Conservation (phyloP, 352 stramenopile genomes). For the Pythium sukuiense region DNA sequence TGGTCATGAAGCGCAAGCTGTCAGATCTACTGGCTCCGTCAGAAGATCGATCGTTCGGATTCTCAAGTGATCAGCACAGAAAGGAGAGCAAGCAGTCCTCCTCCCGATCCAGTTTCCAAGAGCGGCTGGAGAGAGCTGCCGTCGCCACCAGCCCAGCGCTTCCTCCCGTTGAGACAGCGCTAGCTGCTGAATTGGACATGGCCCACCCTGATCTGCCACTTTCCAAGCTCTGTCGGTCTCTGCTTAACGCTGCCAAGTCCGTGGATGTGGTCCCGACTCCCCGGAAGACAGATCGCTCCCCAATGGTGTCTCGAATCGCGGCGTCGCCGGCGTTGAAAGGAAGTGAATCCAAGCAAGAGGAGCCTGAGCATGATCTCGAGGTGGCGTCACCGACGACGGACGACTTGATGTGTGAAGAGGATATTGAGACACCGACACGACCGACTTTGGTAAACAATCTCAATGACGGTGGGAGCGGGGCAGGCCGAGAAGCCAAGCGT, state of each 20-base stretch:
- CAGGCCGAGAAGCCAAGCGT: conserved; percentile 6
- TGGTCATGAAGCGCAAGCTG: conserved; percentile 22
- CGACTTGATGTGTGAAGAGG: conserved; percentile 64
- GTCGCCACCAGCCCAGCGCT: conserved; percentile 10
- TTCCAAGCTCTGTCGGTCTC: conserved; percentile 50
- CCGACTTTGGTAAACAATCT: not conserved
- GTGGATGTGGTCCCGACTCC: conserved; percentile 39
- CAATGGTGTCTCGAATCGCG: not conserved
- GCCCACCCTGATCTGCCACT: conserved; percentile 24
- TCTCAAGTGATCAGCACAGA: not conserved
- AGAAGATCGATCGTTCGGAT: conserved; percentile 3
- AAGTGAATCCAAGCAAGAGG: not conserved
- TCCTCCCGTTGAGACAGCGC: conserved; percentile 37
- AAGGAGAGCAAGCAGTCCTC: not conserved
- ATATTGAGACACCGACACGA: conserved; percentile 46
- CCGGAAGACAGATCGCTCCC: conserved; percentile 11
- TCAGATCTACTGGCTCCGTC: not conserved
- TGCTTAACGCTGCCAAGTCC: conserved; percentile 47
- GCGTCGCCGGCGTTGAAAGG: not conserved
- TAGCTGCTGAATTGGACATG: conserved; percentile 33
- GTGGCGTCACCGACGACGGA: conserved; percentile 44
- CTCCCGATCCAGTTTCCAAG: conserved; percentile 37
- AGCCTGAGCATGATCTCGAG: not conserved
- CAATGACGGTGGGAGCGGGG: conserved; percentile 7
- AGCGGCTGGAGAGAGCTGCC: conserved; percentile 36